Evolutionary conservation across 1,284 basidiomycete species (phyloP), one percentile per base, ranked within the genome.

Genomic region (Rhodotorula sp.): DNA sequence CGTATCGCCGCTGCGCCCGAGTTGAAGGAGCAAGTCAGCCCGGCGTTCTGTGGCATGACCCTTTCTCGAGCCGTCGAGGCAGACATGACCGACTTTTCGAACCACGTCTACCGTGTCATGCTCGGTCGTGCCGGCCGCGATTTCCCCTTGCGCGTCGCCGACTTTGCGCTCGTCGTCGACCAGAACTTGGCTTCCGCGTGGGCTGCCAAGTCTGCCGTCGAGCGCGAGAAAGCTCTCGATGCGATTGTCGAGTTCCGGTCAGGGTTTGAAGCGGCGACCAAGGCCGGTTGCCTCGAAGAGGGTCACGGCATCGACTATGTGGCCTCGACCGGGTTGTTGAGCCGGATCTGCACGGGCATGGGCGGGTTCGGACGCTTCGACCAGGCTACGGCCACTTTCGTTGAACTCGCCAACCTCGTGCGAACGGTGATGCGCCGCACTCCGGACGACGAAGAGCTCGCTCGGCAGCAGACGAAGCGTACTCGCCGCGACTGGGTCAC

Each of bases 1-100:
- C 84, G 85, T 5, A 53, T 64, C 58, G 58, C 58, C 17, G 44
- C 51, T 12, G 48, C 59, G 12, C 67, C 81, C 82, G 58, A 14
- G 14, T 30, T 8, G 15, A n/a, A 29, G n/a, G 53, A 54, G 26
- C 14, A 18, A 26, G 53, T 54, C 53, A 54, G 37, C 20, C 42
- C 56, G 22, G 33, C 56, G 0, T 72, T 81, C 82, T 2, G 67
- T 65, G 22, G 62, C 6, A 24, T 45, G 24, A 18, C 44, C 33
- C 64, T 73, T 84, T 82, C 69, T 80, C 82, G 51, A 78, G 85
- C 29, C 76, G 82, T n/a, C 76, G 66, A 72, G 7, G n/a, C 59
- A 4, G 54, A 65, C 33, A n/a, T 42, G 56, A 12, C 20, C 17
- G 74, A 74, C 20, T 75, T 81, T 68, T 62, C 79, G 20, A 61